A percentile compares a stretch with the other conserved stretches of the same genome.
Evolutionary conservation across 768 basidiomycete species (phyloP).

Genomic region (Suillus paluster): DNA sequence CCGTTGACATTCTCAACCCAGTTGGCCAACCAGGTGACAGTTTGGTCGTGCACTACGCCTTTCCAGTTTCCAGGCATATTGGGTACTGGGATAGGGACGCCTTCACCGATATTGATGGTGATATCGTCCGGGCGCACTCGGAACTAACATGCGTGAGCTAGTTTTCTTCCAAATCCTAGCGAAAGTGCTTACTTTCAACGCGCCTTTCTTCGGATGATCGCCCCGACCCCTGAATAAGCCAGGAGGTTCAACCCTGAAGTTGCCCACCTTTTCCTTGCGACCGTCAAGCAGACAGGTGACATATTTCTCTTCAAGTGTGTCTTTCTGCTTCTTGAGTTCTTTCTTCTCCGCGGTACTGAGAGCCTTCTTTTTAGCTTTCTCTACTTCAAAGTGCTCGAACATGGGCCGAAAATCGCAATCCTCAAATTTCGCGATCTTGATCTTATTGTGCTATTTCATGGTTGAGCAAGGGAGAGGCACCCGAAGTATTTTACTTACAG

Average conservation of each 20-base stretch:
- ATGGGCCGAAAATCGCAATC: conserved; percentile 95
- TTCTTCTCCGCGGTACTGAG: conserved; percentile 90
- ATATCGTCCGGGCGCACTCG: conserved; percentile 96
- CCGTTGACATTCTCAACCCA: conserved; percentile 99
- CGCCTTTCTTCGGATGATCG: conserved; percentile 97
- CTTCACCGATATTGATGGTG: conserved; percentile 89
- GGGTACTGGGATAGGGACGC: conserved; percentile 75
- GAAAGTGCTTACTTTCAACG: conserved; percentile 71
- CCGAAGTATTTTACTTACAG: conserved; percentile 56
- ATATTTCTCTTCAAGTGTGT: conserved; percentile 84
- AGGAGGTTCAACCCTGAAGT: conserved; percentile 98
- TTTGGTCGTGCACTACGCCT: conserved; percentile 85
- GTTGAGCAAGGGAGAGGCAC: conserved; percentile 11
- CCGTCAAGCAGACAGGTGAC: conserved; percentile 89
- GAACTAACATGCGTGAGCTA: conserved; percentile 48
- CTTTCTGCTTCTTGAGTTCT: conserved; percentile 82
- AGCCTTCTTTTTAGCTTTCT: conserved; percentile 92
- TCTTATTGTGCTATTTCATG: conserved; percentile 61
- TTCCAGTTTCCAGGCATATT: conserved; percentile 95
- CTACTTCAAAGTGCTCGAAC: conserved; percentile 89
- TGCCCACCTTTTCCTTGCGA: conserved; percentile 96
- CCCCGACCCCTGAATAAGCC: conserved; percentile 98
- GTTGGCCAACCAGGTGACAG: conserved; percentile 97
- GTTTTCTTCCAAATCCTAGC: not conserved
- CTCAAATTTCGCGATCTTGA: conserved; percentile 74